A percentile compares a stretch with the other conserved stretches of the same genome.
Evolutionary conservation across 148 eudicot genomes (phyloP).

Genomic region (Cornus florida): DNA sequence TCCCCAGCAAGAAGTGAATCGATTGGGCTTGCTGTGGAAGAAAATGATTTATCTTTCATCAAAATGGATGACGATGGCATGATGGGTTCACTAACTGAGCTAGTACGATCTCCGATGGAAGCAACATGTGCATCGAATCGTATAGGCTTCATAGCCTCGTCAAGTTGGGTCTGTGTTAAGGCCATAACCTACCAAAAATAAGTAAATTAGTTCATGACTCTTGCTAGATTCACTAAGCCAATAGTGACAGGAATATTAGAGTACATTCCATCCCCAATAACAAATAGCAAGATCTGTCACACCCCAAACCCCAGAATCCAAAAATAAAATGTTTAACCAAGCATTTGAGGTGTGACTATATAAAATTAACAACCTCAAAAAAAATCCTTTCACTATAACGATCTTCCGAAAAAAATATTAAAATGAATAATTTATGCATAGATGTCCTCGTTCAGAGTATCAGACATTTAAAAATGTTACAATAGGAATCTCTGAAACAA

Average conservation of each 20-base stretch:
- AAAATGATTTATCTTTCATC: constrained; percentile 52
- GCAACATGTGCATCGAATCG: constrained; percentile 43
- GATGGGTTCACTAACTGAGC: constrained; percentile 41
- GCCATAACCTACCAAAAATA: constrained; percentile 66
- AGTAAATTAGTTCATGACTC: constrained; percentile 6
- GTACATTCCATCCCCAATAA: not conserved
- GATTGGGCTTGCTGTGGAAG: constrained; percentile 76
- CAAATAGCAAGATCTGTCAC: not conserved
- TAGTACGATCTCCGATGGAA: constrained; percentile 46
- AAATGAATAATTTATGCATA: too few relatives aligned
- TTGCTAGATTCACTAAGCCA: not conserved
- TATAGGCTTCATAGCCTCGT: constrained; percentile 88
- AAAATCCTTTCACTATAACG: too few relatives aligned
- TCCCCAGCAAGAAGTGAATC: constrained; percentile 95
- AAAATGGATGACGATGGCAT: constrained; percentile 34
- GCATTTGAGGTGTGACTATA: too few relatives aligned
- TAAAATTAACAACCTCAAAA: too few relatives aligned
- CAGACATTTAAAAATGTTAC: too few relatives aligned
- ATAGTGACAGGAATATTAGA: constrained; percentile 1
- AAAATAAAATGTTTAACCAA: too few relatives aligned
- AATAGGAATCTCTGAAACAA: too few relatives aligned
- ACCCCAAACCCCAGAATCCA: too few relatives aligned
- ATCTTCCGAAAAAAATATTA: too few relatives aligned
- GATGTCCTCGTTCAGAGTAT: too few relatives aligned
- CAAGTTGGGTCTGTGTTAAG: constrained; percentile 81